Evolutionary conservation across 2,329 filamentous ascomycete genomes (phyloP).

Genomic region (Hypoxylon sp.): DNA sequence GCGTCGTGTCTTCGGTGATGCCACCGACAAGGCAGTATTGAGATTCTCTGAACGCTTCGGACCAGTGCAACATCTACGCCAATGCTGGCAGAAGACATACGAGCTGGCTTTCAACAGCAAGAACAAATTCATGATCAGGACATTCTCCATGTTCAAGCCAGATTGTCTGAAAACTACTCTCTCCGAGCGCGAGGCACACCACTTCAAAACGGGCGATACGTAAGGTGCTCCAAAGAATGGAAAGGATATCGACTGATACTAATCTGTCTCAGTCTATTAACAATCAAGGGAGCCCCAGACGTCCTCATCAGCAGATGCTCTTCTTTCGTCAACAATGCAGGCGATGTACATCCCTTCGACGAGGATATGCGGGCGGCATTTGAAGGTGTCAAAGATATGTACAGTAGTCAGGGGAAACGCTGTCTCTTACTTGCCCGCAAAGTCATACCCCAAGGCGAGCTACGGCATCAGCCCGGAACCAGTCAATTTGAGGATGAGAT

Average conservation of each 20-base stretch:
- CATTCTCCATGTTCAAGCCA: slow-evolving; percentile 63
- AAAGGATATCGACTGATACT: no score
- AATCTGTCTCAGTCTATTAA: no score
- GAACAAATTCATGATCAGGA: slow-evolving; percentile 84
- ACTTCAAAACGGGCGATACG: slow-evolving; percentile 56
- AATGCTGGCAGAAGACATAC: slow-evolving; percentile 74
- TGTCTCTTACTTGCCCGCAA: slow-evolving; percentile 77
- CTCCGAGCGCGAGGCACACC: slow-evolving; percentile 52
- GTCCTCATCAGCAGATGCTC: slow-evolving; percentile 75
- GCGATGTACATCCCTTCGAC: slow-evolving; percentile 65
- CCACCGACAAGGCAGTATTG: slow-evolving; percentile 81
- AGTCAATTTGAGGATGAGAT: slow-evolving; percentile 69
- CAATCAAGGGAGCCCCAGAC: slow-evolving; percentile 85
- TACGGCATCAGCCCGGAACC: slow-evolving; percentile 59
- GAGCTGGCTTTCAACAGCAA: slow-evolving; percentile 84
- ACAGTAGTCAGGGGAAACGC: slow-evolving; percentile 76
- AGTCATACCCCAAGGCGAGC: slow-evolving; percentile 58
- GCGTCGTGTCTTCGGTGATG: slow-evolving; percentile 78
- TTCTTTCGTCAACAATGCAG: slow-evolving; percentile 67
- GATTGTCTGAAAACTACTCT: slow-evolving; percentile 57
- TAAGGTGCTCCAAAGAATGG: no score
- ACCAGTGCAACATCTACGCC: slow-evolving; percentile 69
- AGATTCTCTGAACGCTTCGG: slow-evolving; percentile 77
- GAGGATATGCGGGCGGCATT: slow-evolving; percentile 60
- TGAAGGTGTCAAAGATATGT: slow-evolving; percentile 73